phyloP scores from a whole-genome alignment of 2,329 filamentous ascomycete species.

The Chaetomiaceae sp. region DNA sequence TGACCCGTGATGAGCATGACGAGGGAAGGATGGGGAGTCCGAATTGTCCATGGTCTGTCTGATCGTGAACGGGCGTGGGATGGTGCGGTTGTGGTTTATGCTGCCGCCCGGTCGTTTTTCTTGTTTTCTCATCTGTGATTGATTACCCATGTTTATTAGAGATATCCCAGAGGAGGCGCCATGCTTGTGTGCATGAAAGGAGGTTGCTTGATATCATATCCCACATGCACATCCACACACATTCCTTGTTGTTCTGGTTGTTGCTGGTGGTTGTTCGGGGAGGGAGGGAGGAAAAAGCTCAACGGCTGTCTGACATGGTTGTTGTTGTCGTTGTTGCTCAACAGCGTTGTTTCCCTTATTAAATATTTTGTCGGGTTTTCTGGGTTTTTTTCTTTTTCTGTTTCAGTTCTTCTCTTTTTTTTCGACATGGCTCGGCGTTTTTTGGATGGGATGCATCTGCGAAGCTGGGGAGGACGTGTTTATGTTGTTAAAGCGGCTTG shows the following conservation, averaged over 20 bases:
- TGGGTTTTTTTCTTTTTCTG: slow-evolving; percentile 21
- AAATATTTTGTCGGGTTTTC: slow-evolving; percentile 22
- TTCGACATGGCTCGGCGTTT: slow-evolving; percentile 7
- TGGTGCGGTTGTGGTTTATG: neutral
- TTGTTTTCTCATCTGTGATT: slow-evolving; percentile 8
- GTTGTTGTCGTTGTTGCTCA: neutral
- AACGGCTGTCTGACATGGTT: slow-evolving; percentile 6
- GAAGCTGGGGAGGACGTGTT: neutral
- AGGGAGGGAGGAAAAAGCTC: slow-evolving; percentile 4
- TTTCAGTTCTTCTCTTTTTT: neutral
- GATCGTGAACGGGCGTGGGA: no score
- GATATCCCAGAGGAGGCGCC: slow-evolving; percentile 21
- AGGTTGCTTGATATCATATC: slow-evolving; percentile 6
- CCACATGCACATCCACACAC: neutral
- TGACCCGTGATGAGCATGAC: slow-evolving; percentile 16
- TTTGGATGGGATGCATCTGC: slow-evolving; percentile 12
- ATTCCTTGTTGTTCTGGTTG: neutral
- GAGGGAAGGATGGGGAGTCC: neutral
- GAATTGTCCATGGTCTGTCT: neutral
- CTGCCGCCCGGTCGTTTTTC: slow-evolving; percentile 1
- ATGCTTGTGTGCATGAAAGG: slow-evolving; percentile 10
- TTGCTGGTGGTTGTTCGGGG: neutral
- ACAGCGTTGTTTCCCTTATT: slow-evolving; percentile 3
- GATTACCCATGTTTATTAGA: slow-evolving; percentile 19
- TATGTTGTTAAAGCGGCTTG: slow-evolving; percentile 6